phyloP scores from a whole-genome alignment of 345 rosid genomes.

The Sapria himalayana region DNA sequence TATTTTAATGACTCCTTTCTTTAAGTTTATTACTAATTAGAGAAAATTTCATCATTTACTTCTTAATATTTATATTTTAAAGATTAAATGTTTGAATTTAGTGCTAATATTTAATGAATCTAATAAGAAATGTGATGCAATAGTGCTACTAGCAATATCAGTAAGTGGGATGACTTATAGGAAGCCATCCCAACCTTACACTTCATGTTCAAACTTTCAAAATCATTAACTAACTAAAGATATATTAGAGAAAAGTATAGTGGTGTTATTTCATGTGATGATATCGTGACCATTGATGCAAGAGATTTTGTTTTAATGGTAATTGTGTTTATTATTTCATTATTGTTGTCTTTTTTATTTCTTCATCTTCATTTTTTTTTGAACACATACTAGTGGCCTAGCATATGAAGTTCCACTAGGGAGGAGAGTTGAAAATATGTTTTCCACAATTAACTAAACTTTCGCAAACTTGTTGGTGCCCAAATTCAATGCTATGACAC shows the following conservation, averaged over 20 bases:
- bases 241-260: slow-evolving; percentile 22
- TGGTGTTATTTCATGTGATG: slow-evolving; percentile 36
- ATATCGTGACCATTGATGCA: slow-evolving; percentile 30
- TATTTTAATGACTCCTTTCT: slow-evolving; percentile 93
- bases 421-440: slow-evolving; percentile 36
- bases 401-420: slow-evolving; percentile 49
- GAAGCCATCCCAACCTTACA: slow-evolving; percentile 36
- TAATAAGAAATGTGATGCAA: slow-evolving; percentile 85
- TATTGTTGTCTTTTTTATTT: neutral
- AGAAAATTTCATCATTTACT: too few species aligned
- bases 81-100: too few species aligned
- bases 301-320: slow-evolving; percentile 44
- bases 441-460: slow-evolving; percentile 26
- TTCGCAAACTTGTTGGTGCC: slow-evolving; percentile 46
- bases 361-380: neutral
- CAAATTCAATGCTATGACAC: slow-evolving; percentile 10
- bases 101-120: too few species aligned
- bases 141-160: slow-evolving; percentile 63
- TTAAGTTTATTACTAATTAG: too few species aligned
- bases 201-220: slow-evolving; percentile 20
- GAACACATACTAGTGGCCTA: slow-evolving; percentile 54
- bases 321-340: neutral
- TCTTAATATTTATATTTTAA: too few species aligned
- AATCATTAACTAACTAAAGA: slow-evolving; percentile 27
- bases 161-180: slow-evolving; percentile 69